Percentiles rank a stretch among this genome's conserved stretches.
These are phyloP conservation scores for Populus hybrid DNA, from an alignment of 441 rosid genomes.

Conservation along the genomic window DNA sequence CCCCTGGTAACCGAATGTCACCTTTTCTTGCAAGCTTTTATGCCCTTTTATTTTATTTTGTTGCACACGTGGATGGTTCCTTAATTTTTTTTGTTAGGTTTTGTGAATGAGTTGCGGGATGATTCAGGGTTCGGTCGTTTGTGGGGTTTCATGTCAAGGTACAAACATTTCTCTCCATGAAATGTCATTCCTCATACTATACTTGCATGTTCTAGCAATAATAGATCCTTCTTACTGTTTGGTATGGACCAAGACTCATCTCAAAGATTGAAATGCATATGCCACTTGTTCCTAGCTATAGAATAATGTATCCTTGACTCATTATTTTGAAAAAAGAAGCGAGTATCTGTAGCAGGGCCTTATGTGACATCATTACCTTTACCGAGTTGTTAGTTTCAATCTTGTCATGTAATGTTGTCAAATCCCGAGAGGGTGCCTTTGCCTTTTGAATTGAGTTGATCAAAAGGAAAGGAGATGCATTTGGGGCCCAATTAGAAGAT, in stretches of 20 bases:
- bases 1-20: constrained; percentile 46
- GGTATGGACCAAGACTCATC: neutral
- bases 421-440: neutral
- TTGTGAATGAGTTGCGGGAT: constrained; percentile 67
- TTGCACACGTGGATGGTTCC: neutral
- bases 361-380: neutral
- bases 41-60: constrained; percentile 5
- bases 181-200: neutral
- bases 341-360: neutral
- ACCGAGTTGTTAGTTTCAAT: neutral
- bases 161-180: constrained; percentile 7
- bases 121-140: constrained; percentile 75
- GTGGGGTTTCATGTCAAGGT: constrained; percentile 93
- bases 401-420: neutral
- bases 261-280: neutral
- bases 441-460: neutral
- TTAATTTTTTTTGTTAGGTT: constrained; percentile 39
- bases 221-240: neutral
- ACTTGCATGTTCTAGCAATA: neutral
- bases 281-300: neutral
- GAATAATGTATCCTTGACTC: neutral
- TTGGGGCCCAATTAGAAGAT: neutral
- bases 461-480: too few relatives aligned
- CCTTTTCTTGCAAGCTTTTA: neutral
- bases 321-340: neutral